A percentile compares a stretch with the other conserved stretches of the same genome.
phyloP scores from a whole-genome alignment of 1,284 basidiomycete species.

The Anthracocystis setariae region DNA sequence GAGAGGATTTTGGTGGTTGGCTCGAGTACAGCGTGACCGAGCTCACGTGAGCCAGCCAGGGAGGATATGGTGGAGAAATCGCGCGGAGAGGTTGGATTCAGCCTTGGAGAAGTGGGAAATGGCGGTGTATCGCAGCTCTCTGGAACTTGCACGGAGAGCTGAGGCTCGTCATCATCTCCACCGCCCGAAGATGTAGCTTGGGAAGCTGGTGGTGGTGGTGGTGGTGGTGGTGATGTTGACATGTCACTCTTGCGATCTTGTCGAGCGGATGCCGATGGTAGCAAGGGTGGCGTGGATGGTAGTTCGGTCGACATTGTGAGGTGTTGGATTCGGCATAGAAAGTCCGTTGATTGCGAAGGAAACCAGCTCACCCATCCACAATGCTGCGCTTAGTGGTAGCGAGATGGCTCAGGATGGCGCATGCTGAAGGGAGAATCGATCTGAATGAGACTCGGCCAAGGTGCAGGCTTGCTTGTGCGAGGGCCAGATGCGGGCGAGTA shows the following conservation, averaged over 20 bases:
- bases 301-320: conserved; percentile 8
- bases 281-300: neutral
- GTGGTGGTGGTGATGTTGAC: neutral
- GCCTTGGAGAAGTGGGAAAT: conserved; percentile 35
- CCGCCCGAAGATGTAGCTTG: conserved; percentile 7
- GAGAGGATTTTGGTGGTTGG: conserved; percentile 22
- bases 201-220: neutral
- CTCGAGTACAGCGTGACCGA: conserved; percentile 28
- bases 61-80: conserved; percentile 47
- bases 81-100: conserved; percentile 42
- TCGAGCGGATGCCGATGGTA: neutral
- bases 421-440: neutral
- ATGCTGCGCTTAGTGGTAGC: neutral
- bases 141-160: neutral
- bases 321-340: conserved; percentile 10
- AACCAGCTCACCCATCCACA: no score
- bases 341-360: neutral
- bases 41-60: conserved; percentile 32
- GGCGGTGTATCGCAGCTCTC: conserved; percentile 25
- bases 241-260: neutral
- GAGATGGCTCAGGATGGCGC: neutral
- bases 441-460: no score
- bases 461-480: neutral
- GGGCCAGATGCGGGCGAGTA: no score
- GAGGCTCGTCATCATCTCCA: conserved; percentile 5